Conservation (phyloP, 2,329 filamentous ascomycete genomes). For the Botryotinia calthae region DNA sequence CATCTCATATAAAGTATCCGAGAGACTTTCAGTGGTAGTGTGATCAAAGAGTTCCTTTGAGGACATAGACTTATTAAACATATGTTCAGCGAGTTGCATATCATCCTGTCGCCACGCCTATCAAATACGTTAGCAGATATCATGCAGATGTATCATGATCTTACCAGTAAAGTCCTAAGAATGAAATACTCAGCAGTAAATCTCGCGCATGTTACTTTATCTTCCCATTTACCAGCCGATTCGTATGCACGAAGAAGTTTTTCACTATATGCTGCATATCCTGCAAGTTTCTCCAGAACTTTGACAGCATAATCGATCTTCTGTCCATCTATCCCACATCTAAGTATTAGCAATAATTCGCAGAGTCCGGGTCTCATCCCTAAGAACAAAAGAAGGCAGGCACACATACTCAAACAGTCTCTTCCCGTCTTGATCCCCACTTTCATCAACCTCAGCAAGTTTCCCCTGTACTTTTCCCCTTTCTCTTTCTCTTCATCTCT, state of each 20-base stretch:
- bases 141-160: neutral
- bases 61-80: constrained; percentile 62
- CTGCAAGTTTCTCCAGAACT: constrained; percentile 62
- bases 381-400: neutral
- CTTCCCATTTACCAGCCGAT: constrained; percentile 27
- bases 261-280: constrained; percentile 56
- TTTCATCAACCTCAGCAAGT: constrained; percentile 59
- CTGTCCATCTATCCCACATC: constrained; percentile 28
- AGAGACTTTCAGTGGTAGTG: constrained; percentile 56
- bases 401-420: constrained; percentile 56
- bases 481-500: constrained; percentile 21
- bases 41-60: constrained; percentile 45
- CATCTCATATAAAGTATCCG: constrained; percentile 70
- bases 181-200: constrained; percentile 38
- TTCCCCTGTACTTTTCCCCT: constrained; percentile 36
- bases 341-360: neutral
- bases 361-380: neutral
- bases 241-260: constrained; percentile 40
- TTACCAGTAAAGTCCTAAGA: constrained; percentile 54
- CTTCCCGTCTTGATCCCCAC: constrained; percentile 65
- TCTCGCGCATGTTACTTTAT: constrained; percentile 36
- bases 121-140: neutral
- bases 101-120: constrained; percentile 74
- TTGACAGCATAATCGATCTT: constrained; percentile 58
- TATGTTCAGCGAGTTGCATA: constrained; percentile 73